Conservation (phyloP, 495 filamentous ascomycete genomes). For the Peziza echinospora region DNA sequence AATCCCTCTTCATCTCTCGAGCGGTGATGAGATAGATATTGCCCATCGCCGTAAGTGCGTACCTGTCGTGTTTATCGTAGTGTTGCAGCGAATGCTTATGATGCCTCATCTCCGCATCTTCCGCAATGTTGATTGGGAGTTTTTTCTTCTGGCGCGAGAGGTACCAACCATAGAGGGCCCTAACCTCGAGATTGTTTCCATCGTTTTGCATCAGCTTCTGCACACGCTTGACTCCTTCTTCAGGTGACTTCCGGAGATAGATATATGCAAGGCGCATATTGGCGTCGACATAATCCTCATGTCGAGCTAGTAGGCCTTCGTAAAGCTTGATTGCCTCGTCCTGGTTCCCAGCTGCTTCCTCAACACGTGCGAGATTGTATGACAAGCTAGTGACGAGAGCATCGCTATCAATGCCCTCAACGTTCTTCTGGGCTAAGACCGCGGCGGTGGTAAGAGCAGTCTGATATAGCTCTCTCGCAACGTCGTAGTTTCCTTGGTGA, state of each 20-base stretch:
- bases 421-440: conserved; percentile 54
- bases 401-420: conserved; percentile 55
- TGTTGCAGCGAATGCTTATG: conserved; percentile 90
- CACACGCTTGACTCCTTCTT: conserved; percentile 69
- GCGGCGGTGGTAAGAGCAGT: conserved; percentile 38
- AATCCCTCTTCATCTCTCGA: conserved; percentile 80
- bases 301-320: conserved; percentile 56
- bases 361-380: conserved; percentile 91
- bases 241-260: conserved; percentile 58
- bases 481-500: conserved; percentile 56
- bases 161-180: conserved; percentile 86
- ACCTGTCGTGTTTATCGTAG: conserved; percentile 90
- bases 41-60: conserved; percentile 86
- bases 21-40: conserved; percentile 72
- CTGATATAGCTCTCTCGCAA: conserved; percentile 74
- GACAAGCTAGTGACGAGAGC: conserved; percentile 81
- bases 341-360: conserved; percentile 59
- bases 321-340: conserved; percentile 77
- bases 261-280: conserved; percentile 74
- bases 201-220: conserved; percentile 60
- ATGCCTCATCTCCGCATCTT: conserved; percentile 77
- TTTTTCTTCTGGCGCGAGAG: conserved; percentile 61
- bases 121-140: conserved; percentile 51
- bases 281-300: conserved; percentile 80
- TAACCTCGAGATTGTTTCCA: conserved; percentile 66